Evolutionary conservation across 2,329 filamentous ascomycete genomes (phyloP).

Genomic region (Nemania diffusa): DNA sequence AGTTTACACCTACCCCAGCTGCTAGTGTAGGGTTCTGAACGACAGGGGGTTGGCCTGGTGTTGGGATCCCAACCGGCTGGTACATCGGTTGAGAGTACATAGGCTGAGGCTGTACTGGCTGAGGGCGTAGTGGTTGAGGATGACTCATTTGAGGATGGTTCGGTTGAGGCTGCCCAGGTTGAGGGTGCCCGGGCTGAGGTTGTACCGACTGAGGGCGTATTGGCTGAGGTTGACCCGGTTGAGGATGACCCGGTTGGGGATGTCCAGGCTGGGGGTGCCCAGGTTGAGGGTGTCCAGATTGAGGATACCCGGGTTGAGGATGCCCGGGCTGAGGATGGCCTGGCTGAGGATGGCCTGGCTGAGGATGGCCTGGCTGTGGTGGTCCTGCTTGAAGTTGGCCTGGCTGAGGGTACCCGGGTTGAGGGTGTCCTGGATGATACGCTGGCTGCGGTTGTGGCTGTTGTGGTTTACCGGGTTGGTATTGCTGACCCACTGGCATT

Average conservation of each 20-base stretch:
- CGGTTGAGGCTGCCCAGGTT: slow-evolving; percentile 1
- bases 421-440: neutral
- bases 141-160: slow-evolving; percentile 11
- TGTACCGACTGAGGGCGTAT: neutral
- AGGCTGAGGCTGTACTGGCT: slow-evolving; percentile 10
- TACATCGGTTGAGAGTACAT: slow-evolving; percentile 29
- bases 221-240: neutral
- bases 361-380: slow-evolving; percentile 1
- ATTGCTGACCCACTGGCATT: slow-evolving; percentile 20
- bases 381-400: slow-evolving; percentile 8
- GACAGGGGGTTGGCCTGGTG: slow-evolving; percentile 41
- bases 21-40: slow-evolving; percentile 39
- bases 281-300: slow-evolving; percentile 12
- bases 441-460: slow-evolving; percentile 4
- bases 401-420: slow-evolving; percentile 12
- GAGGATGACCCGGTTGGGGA: slow-evolving; percentile 4
- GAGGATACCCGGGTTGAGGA: neutral
- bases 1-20: slow-evolving; percentile 33
- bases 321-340: slow-evolving; percentile 1
- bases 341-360: neutral
- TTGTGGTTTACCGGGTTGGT: slow-evolving; percentile 19
- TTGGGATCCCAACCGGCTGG: slow-evolving; percentile 40
- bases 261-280: slow-evolving; percentile 11
- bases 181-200: slow-evolving; percentile 12
- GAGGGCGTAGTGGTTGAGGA: slow-evolving; percentile 34